These are phyloP conservation scores for Tulasnella sp. DNA, from an alignment of 768 basidiomycete species.

Conservation along the genomic window DNA sequence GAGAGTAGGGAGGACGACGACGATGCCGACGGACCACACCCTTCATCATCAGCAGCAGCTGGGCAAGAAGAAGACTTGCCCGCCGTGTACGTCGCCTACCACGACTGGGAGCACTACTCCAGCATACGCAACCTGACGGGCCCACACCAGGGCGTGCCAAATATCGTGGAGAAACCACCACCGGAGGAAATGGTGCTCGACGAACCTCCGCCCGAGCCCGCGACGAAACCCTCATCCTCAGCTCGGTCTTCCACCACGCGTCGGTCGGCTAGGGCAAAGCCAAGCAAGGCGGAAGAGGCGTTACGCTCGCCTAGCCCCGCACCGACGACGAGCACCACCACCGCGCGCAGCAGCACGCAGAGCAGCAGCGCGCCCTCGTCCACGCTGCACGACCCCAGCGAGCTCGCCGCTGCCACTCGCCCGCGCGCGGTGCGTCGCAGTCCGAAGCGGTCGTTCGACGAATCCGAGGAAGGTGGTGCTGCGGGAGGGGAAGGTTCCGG, in stretches of 20 bases:
- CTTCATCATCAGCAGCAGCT: background rate
- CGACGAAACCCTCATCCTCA: background rate
- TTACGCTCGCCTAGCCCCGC: slow-evolving; percentile 12
- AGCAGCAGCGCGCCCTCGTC: slow-evolving; percentile 22
- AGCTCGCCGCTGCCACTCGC: background rate
- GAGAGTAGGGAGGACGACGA: slow-evolving; percentile 34
- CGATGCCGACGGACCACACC: slow-evolving; percentile 44
- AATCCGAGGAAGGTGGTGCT: slow-evolving; percentile 44
- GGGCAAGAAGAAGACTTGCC: background rate
- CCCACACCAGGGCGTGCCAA: slow-evolving; percentile 72
- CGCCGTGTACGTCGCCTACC: slow-evolving; percentile 46
- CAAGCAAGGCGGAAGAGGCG: background rate
- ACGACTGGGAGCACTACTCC: slow-evolving; percentile 94
- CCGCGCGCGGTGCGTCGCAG: background rate
- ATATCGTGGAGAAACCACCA: slow-evolving; percentile 49
- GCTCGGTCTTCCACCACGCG: background rate
- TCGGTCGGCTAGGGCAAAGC: background rate
- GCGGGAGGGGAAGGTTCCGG: slow-evolving; percentile 36
- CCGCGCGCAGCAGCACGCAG: slow-evolving; percentile 17
- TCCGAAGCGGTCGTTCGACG: slow-evolving; percentile 60
- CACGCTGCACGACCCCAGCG: background rate
- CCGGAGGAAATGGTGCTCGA: slow-evolving; percentile 7
- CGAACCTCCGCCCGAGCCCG: background rate
- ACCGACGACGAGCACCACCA: slow-evolving; percentile 43
- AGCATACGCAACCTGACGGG: slow-evolving; percentile 85